Evolutionary conservation across 1,139 yeast species (phyloP).

Genomic region (Suhomyces yuchorum): DNA sequence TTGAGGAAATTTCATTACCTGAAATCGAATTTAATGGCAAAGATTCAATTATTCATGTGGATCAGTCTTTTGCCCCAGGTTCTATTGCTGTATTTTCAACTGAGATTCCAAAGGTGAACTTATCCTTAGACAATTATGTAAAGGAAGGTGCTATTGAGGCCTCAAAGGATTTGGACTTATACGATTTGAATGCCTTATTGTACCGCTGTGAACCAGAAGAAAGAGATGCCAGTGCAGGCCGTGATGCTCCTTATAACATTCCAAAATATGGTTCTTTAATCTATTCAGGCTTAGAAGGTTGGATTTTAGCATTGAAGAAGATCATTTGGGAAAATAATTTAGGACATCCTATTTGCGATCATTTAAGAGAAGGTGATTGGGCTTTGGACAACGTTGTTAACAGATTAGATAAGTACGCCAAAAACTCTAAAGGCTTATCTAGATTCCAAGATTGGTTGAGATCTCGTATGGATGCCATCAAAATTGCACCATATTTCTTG

Average conservation of each 20-base stretch:
- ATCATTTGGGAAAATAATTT: constrained; percentile 72
- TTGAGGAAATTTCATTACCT: constrained; percentile 57
- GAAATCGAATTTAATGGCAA: constrained; percentile 43
- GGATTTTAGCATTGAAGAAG: constrained; percentile 69
- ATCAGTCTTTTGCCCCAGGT: constrained; percentile 77
- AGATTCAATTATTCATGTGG: constrained; percentile 56
- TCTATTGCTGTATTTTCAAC: constrained; percentile 86
- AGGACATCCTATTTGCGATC: constrained; percentile 81
- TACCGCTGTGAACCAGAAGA: constrained; percentile 88
- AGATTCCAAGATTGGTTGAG: constrained; percentile 70
- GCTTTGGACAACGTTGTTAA: constrained; percentile 75
- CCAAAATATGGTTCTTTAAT: constrained; percentile 74
- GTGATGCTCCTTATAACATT: constrained; percentile 69
- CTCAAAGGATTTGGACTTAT: constrained; percentile 56
- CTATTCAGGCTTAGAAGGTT: constrained; percentile 93
- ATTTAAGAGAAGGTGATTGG: constrained; percentile 85
- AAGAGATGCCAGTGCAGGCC: constrained; percentile 73
- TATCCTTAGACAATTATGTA: constrained; percentile 60
- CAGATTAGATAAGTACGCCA: constrained; percentile 60
- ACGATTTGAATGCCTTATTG: constrained; percentile 73
- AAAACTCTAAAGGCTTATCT: constrained; percentile 45
- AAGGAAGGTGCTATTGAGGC: constrained; percentile 78
- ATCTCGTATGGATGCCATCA: constrained; percentile 64
- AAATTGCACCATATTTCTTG: constrained; percentile 71
- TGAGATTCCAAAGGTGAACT: constrained; percentile 56